Conservation (phyloP, 2,329 filamentous ascomycete genomes). For the Ophiostoma triangulosporum region DNA sequence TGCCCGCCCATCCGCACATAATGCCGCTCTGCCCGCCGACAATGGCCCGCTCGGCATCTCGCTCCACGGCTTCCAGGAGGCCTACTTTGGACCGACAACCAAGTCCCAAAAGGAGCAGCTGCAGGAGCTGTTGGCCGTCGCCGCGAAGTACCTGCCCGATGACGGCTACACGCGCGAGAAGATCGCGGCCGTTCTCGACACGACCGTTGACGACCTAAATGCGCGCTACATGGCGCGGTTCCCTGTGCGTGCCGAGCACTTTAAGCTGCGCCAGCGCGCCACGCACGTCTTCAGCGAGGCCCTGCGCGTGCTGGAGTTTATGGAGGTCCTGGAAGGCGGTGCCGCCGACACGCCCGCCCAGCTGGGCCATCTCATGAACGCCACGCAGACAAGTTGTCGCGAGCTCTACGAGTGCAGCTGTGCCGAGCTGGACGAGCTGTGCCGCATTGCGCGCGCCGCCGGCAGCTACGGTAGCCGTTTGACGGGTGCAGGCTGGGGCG, state of each 20-base stretch:
- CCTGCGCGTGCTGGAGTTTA: slow-evolving; percentile 71
- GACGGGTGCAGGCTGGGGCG: slow-evolving; percentile 93
- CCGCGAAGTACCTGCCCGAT: slow-evolving; percentile 57
- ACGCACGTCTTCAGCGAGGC: slow-evolving; percentile 88
- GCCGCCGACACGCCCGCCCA: slow-evolving; percentile 48
- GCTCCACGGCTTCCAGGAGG: slow-evolving; percentile 75
- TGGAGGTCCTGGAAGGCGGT: slow-evolving; percentile 50
- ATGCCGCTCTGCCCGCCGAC: slow-evolving; percentile 57
- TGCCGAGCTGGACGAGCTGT: slow-evolving; percentile 82
- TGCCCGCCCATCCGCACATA: slow-evolving; percentile 40
- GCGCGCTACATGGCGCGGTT: slow-evolving; percentile 73
- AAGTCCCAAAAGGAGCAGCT: slow-evolving; percentile 48
- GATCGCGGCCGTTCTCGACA: slow-evolving; percentile 54
- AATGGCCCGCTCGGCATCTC: slow-evolving; percentile 71
- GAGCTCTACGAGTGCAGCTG: slow-evolving; percentile 86
- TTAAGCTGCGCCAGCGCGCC: slow-evolving; percentile 77
- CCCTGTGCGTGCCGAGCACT: slow-evolving; percentile 73
- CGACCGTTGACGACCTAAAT: slow-evolving; percentile 59
- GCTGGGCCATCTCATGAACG: slow-evolving; percentile 75
- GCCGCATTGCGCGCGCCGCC: slow-evolving; percentile 59
- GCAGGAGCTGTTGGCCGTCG: slow-evolving; percentile 54
- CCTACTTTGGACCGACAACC: slow-evolving; percentile 43
- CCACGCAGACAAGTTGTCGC: slow-evolving; percentile 77
- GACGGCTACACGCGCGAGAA: slow-evolving; percentile 83
- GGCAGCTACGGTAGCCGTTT: slow-evolving; percentile 76